Conservation (phyloP, 176 grass and related monocot genomes). For the Oryza meyeriana region DNA sequence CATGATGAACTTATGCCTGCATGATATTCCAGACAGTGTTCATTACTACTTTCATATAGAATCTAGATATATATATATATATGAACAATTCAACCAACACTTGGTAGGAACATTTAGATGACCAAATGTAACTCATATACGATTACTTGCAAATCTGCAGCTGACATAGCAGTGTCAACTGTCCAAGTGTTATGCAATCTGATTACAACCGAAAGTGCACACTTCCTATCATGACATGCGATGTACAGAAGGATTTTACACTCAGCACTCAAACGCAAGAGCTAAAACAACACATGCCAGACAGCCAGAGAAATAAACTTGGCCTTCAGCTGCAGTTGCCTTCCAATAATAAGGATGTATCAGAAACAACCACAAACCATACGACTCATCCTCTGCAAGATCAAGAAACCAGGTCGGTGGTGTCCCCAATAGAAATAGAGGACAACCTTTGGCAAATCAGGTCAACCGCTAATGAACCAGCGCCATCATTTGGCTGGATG, state of each 20-base stretch:
- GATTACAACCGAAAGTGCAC: neutral
- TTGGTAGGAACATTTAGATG: neutral
- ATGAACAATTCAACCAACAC: neutral
- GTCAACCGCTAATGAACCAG: neutral
- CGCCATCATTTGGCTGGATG: constrained; percentile 3
- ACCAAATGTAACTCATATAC: neutral
- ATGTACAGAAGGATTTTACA: constrained; percentile 14
- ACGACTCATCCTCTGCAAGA: neutral
- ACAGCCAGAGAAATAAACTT: neutral
- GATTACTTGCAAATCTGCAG: neutral
- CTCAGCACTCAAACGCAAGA: neutral
- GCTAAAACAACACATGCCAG: neutral
- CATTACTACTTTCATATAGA: neutral
- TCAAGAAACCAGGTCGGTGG: constrained; percentile 5
- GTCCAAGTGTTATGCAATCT: neutral
- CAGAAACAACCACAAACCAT: neutral
- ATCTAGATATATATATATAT: neutral
- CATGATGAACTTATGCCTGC: neutral
- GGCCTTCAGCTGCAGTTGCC: neutral
- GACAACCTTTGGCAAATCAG: constrained; percentile 36
- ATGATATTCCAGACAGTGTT: neutral
- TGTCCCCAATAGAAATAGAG: constrained; percentile 29
- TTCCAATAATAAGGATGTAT: too few species aligned
- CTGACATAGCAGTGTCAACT: neutral
- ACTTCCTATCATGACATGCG: neutral